phyloP scores from a whole-genome alignment of 1,139 yeast species.

The Saccharomycopsis crataegensis region DNA sequence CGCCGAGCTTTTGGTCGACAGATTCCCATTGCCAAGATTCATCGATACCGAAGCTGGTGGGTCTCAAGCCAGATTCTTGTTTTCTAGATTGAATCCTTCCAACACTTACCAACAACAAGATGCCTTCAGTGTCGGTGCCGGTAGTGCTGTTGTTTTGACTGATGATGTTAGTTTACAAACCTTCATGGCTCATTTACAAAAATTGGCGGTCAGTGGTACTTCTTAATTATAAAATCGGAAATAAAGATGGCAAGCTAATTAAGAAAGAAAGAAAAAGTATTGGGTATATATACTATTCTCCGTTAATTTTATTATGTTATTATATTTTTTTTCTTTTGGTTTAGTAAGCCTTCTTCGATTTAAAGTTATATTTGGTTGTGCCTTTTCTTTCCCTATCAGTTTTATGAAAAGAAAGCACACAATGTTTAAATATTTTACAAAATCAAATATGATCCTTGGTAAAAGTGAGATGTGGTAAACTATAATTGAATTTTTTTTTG shows the following conservation, averaged over 20 bases:
- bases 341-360: background rate
- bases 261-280: background rate
- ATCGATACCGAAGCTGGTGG: conserved; percentile 97
- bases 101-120: conserved; percentile 66
- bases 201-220: conserved; percentile 56
- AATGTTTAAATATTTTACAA: too few relatives aligned
- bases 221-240: background rate
- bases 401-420: too few relatives aligned
- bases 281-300: too few relatives aligned
- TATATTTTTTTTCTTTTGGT: background rate
- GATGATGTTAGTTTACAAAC: conserved; percentile 92
- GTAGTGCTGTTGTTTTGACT: conserved; percentile 75
- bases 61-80: conserved; percentile 93
- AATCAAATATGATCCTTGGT: too few relatives aligned
- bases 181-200: conserved; percentile 84
- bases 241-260: background rate
- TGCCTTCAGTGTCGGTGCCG: conserved; percentile 43
- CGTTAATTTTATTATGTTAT: background rate
- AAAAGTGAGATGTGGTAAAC: too few relatives aligned
- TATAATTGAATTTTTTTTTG: too few relatives aligned
- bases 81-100: conserved; percentile 90
- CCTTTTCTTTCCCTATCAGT: too few relatives aligned
- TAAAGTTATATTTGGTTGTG: background rate
- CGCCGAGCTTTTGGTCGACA: conserved; percentile 79
- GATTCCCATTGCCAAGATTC: conserved; percentile 95